Base-by-base conservation (phyloP, 2,329 filamentous ascomycete species). In the Hypoxylon sp. region DNA sequence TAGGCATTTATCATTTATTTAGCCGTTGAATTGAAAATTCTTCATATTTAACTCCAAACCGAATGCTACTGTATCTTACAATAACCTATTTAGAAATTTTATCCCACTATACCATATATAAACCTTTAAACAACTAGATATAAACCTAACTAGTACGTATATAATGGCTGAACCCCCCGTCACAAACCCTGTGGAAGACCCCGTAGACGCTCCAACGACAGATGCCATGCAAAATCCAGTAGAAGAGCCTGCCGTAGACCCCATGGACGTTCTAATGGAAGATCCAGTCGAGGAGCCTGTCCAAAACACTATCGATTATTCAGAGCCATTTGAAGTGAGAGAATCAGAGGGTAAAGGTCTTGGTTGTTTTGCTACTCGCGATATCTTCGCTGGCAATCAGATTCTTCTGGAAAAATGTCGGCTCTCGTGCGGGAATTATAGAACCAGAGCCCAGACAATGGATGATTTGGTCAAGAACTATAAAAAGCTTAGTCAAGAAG, bases 311-410 rank as follows among this genome's bases (percentile, higher is more conserved):
- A 5, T n/a, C 37, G 14, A n/a, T n/a, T 10, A 8, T n/a, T 8
- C 13, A 6, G 8, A 33, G 3, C n/a, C 13, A 9, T 59, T 52
- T 29, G 61, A 59, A 26, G 44, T 63, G 5, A 54, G 47, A 31
- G 0, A 26, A 1, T 35, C 67, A 17, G 26, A 17, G 1, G 31
- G 24, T 2, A 66, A 54, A 35, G 69, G 69, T 17, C 2, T 59
- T n/a, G 66, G 59, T 8, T 24, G 29, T 42, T 71, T 64, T 22
- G 69, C 69, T 29, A 59, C 26, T 13, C 50, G 47, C 11, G 66
- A 69, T 52, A 62, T 71, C 19, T 2, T 26, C 14, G 55, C 42
- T 17, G 63, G 69, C 26, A 57, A 59, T 13, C 11, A 13, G 10
- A 14, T 71, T 58, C 22, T 69, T 10, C 1, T 39, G 5, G 69